Conservation (phyloP, 768 basidiomycete species). For the Lyophyllum atratum region DNA sequence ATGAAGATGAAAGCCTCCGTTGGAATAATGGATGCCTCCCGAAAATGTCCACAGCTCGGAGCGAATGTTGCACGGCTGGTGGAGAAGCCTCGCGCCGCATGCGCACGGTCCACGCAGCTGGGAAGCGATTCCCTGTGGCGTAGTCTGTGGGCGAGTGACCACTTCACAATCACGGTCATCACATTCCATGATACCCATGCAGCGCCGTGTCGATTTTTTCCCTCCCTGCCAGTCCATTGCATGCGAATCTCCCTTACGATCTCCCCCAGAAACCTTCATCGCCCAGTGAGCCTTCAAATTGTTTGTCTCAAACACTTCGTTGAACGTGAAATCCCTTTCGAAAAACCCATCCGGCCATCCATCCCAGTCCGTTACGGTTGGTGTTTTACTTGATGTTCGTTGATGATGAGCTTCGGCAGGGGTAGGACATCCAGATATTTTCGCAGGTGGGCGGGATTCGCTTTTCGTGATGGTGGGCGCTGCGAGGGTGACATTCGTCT, state of each 20-base stretch:
- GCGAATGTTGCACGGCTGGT: neutral
- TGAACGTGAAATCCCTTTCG: conserved; percentile 11
- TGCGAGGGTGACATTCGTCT: too few species aligned
- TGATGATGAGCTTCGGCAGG: too few species aligned
- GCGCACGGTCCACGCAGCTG: neutral
- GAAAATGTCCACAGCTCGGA: neutral
- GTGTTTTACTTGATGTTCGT: too few species aligned
- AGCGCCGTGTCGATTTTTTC: neutral
- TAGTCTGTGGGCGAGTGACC: neutral
- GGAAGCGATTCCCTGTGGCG: neutral
- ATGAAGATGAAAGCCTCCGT: conserved; percentile 6
- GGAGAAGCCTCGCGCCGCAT: neutral
- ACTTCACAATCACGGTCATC: neutral
- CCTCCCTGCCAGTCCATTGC: neutral
- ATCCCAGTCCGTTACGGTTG: conserved; percentile 16
- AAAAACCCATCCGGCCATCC: conserved; percentile 26
- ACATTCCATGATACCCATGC: conserved; percentile 4
- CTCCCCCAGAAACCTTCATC: conserved; percentile 12
- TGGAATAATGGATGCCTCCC: neutral
- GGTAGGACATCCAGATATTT: too few species aligned
- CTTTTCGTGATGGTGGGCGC: too few species aligned
- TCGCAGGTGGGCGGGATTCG: too few species aligned
- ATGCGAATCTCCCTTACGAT: conserved; percentile 7
- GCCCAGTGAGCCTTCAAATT: conserved; percentile 21
- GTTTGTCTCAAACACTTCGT: conserved; percentile 5